Evolutionary conservation across 106 monocot species (phyloP), one percentile per base, ranked within the genome.

Genomic region (Apostasia shenzhenica): DNA sequence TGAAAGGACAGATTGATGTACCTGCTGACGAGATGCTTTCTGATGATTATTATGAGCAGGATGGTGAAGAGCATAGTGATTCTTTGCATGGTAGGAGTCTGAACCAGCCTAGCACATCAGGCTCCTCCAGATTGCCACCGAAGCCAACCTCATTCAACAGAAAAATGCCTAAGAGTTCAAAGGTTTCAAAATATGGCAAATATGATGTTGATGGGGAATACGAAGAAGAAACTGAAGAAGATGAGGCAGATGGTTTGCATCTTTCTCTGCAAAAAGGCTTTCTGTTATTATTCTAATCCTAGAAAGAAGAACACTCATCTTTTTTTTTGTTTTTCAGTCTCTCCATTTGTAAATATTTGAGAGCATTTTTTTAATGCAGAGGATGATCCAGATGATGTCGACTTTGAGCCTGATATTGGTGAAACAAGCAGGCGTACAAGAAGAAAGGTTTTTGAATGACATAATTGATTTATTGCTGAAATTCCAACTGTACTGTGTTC

Each of bases 1-100:
- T 81, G 12, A 77, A 71, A 82, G 85, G 77, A 14, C 82, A 87
- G 61, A 72, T 57, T 63, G 87, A 93, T 67, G 79, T 90, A 6
- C 87, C 90, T 57, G 90, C 78, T 41, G 89, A 93, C 57, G 97
- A 99, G 61, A 93, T 99, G 99, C 71, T 93, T n/a, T 99, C 99
- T n/a, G 93, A 99, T 85, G 99, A 99, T 62, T 92, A 99, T 57
- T 99, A 99, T 75, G 99, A 99, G 66, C 99, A 88, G 72, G 99
- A 99, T 74, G 91, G 84, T 6, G 93, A 99, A 51, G 90, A 90
- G 37, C 83, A 81, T 67, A 99, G 87, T 75, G 89, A 92, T 78
- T 87, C 79, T 5, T 74, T 91, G 55, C 87, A 81, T 47, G 61
- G 80, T 43, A 73, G 78, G 44, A 86, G 76, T 56, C 62, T 71